Conservation (phyloP, 768 basidiomycete species). For the Clavulina sp. region DNA sequence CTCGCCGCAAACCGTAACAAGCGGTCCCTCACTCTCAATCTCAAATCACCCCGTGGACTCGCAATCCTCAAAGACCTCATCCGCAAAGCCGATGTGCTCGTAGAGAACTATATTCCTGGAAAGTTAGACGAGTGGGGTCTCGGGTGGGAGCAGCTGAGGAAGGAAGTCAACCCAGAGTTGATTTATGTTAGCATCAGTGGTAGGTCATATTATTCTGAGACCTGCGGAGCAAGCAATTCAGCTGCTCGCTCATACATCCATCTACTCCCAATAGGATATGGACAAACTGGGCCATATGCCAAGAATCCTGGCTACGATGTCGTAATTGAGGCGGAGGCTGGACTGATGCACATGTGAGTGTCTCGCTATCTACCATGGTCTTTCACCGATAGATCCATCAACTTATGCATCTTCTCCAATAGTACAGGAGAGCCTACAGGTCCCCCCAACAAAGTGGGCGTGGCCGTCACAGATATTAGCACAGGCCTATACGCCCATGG, state of each 20-base stretch:
- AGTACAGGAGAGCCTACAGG: slow-evolving; percentile 83
- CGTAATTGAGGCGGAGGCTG: slow-evolving; percentile 74
- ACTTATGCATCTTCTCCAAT: not conserved
- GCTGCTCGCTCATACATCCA: not conserved
- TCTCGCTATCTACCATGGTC: slow-evolving; percentile 8
- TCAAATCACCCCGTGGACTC: slow-evolving; percentile 62
- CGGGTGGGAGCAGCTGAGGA: slow-evolving; percentile 64
- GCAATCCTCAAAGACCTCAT: slow-evolving; percentile 59
- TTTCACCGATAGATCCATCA: not conserved
- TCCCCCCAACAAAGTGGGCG: slow-evolving; percentile 84
- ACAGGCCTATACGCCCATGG: slow-evolving; percentile 83
- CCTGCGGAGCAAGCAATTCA: not conserved
- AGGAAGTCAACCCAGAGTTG: slow-evolving; percentile 58
- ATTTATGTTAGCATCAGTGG: slow-evolving; percentile 86
- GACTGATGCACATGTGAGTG: slow-evolving; percentile 79
- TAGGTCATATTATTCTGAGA: slow-evolving; percentile 17
- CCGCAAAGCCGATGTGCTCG: slow-evolving; percentile 60
- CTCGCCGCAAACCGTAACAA: slow-evolving; percentile 80
- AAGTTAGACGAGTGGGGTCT: slow-evolving; percentile 75
- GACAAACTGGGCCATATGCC: slow-evolving; percentile 80
- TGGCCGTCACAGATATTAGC: slow-evolving; percentile 79
- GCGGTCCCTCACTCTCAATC: slow-evolving; percentile 73
- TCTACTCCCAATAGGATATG: slow-evolving; percentile 34
- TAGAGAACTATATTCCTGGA: slow-evolving; percentile 77
- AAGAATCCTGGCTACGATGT: slow-evolving; percentile 80